Conservation (phyloP, 78 protist species). For the Capsaspora owczarzaki region DNA sequence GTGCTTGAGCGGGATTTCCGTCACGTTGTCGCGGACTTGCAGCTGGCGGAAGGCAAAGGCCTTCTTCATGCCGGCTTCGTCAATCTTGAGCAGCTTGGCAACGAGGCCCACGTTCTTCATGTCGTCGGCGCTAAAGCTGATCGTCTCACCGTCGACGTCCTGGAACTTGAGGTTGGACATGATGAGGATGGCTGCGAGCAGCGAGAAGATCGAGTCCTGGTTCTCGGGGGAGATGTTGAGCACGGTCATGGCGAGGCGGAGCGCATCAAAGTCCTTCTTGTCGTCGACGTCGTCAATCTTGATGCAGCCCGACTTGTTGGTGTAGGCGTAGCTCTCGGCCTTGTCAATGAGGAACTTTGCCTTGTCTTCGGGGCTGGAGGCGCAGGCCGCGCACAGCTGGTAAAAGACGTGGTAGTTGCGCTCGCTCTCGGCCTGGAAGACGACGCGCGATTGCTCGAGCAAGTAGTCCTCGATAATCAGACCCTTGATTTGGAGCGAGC, state of each 20-base stretch:
- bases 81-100: background rate
- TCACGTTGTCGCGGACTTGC: background rate
- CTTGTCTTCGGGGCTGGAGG: background rate
- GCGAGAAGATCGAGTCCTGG: background rate
- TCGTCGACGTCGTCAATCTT: background rate
- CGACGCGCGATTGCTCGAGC: constrained; percentile 57
- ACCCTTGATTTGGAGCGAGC: constrained; percentile 19
- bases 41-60: background rate
- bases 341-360: background rate
- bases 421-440: constrained; percentile 30
- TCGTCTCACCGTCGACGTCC: background rate
- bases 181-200: constrained; percentile 30
- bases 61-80: background rate
- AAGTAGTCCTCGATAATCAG: constrained; percentile 33
- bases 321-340: constrained; percentile 21
- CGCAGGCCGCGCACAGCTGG: constrained; percentile 21
- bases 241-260: background rate
- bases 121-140: background rate
- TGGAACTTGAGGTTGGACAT: constrained; percentile 47
- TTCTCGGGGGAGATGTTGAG: background rate
- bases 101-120: background rate
- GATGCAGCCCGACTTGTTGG: constrained; percentile 6
- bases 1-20: background rate
- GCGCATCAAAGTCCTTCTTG: background rate
- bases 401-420: constrained; percentile 53